phyloP scores from a whole-genome alignment of 2,329 filamentous ascomycete genomes.

The Penicillium expansum region DNA sequence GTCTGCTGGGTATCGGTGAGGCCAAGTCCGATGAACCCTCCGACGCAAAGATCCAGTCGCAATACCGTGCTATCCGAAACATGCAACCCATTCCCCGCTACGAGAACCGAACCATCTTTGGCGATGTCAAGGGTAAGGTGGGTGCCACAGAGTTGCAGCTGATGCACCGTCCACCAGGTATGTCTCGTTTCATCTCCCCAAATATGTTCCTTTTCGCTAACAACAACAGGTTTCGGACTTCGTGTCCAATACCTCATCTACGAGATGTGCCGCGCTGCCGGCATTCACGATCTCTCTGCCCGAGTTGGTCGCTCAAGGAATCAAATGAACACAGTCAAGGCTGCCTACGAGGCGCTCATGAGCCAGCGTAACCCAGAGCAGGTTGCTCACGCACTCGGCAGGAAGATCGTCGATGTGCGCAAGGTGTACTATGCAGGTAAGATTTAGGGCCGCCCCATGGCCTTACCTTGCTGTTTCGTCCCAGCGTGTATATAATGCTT shows the following conservation, averaged over 20 bases:
- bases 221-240: constrained; percentile 76
- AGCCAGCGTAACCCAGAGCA: constrained; percentile 85
- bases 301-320: constrained; percentile 82
- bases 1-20: constrained; percentile 82
- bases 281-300: constrained; percentile 82
- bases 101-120: constrained; percentile 88
- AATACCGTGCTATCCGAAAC: constrained; percentile 79
- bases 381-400: constrained; percentile 82
- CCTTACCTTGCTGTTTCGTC: constrained; percentile 14
- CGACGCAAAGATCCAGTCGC: constrained; percentile 69
- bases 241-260: constrained; percentile 89
- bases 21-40: constrained; percentile 76
- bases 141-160: constrained; percentile 84
- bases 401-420: constrained; percentile 92
- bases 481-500: constrained; percentile 28
- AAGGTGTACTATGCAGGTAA: constrained; percentile 94
- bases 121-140: constrained; percentile 77
- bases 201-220: constrained; percentile 8
- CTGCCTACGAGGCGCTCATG: constrained; percentile 75
- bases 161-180: constrained; percentile 82
- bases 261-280: constrained; percentile 84
- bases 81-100: constrained; percentile 91
- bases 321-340: constrained; percentile 98
- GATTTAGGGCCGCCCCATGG: constrained; percentile 47
- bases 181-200: constrained; percentile 29